Evolutionary conservation across 208 protist species (phyloP).

Genomic region (Crithidia acanthocephali): DNA sequence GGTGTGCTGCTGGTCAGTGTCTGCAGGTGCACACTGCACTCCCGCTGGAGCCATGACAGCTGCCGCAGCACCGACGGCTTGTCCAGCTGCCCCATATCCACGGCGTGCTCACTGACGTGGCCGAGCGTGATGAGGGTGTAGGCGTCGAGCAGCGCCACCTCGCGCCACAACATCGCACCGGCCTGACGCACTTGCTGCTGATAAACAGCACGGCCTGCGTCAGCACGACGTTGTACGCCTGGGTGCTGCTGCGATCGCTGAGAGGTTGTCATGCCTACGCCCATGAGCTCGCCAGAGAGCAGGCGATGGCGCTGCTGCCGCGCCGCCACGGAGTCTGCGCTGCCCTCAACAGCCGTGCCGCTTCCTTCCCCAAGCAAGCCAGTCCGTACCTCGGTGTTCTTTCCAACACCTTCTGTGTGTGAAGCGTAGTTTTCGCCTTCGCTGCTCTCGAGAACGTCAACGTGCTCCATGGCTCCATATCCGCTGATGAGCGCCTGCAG

Average conservation of each 20-base stretch:
- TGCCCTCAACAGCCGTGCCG: no score
- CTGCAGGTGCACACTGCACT: slow-evolving; percentile 31
- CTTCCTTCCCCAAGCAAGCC: not conserved
- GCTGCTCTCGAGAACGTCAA: not conserved
- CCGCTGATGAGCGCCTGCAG: slow-evolving; percentile 46
- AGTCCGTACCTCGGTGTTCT: no score
- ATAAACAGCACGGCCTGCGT: not conserved
- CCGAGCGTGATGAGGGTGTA: slow-evolving; percentile 77
- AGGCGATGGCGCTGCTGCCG: slow-evolving; percentile 21
- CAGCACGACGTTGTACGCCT: no score
- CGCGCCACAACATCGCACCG: slow-evolving; percentile 62
- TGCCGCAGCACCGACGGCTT: slow-evolving; percentile 16
- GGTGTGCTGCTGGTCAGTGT: slow-evolving; percentile 7
- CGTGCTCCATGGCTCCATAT: not conserved
- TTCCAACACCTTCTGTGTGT: no score
- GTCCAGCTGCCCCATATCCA: slow-evolving; percentile 39
- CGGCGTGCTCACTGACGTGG: slow-evolving; percentile 66
- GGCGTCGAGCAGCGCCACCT: slow-evolving; percentile 73
- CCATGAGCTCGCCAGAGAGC: slow-evolving; percentile 20
- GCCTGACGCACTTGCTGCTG: slow-evolving; percentile 6
- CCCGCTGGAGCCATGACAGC: slow-evolving; percentile 32
- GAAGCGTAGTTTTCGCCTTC: not conserved
- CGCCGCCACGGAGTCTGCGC: not conserved
- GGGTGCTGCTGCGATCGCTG: no score
- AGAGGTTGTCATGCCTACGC: not conserved